Conservation (phyloP, 2,329 filamentous ascomycete genomes). For the Clarireedia hainanense region DNA sequence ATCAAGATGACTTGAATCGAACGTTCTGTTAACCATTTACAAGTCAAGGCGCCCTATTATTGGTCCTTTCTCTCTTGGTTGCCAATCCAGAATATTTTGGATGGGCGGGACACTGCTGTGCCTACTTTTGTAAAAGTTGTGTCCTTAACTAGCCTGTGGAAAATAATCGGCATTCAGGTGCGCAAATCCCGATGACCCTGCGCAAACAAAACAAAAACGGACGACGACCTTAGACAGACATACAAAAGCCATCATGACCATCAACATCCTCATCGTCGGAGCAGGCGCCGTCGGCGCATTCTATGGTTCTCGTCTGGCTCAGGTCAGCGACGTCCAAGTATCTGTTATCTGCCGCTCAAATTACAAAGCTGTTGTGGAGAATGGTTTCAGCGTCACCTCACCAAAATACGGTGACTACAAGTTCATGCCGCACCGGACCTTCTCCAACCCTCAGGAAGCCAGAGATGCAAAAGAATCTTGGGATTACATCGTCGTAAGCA, state of each 20-base stretch:
- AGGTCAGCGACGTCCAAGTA: slow-evolving; percentile 45
- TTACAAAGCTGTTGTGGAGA: slow-evolving; percentile 52
- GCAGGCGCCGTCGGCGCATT: slow-evolving; percentile 67
- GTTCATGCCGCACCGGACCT: slow-evolving; percentile 55
- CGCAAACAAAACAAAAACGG: too few species aligned
- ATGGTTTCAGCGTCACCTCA: slow-evolving; percentile 58
- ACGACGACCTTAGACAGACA: too few species aligned
- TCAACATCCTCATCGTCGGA: slow-evolving; percentile 53
- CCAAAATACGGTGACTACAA: slow-evolving; percentile 59
- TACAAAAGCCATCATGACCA: slow-evolving; percentile 12
- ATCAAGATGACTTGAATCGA: too few species aligned
- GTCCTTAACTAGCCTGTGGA: too few species aligned
- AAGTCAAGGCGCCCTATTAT: too few species aligned
- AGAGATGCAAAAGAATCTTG: slow-evolving; percentile 31
- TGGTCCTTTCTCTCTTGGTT: too few species aligned
- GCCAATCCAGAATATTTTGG: too few species aligned
- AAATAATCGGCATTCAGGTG: neutral
- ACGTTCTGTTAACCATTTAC: too few species aligned
- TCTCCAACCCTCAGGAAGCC: slow-evolving; percentile 45
- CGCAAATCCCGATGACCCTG: neutral
- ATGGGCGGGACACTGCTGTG: too few species aligned
- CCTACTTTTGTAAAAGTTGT: too few species aligned
- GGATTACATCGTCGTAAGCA: slow-evolving; percentile 31
- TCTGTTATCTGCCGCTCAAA: slow-evolving; percentile 70
- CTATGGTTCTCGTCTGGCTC: slow-evolving; percentile 61